Evolutionary conservation across 2,329 filamentous ascomycete genomes (phyloP).

Genomic region (Aspergillus luchuensis): DNA sequence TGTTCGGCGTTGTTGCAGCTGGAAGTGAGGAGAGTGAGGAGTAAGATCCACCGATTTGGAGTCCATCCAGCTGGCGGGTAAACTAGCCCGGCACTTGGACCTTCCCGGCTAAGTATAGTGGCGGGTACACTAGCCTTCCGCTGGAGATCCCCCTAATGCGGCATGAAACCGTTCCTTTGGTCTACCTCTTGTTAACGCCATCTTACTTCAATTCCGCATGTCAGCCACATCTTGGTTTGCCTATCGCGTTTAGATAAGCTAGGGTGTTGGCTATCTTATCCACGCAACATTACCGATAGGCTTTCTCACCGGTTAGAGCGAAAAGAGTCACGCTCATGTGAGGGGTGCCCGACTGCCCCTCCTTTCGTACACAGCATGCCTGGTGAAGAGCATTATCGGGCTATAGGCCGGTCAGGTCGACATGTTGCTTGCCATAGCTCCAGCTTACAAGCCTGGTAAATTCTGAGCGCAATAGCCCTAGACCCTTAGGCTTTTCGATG

Average conservation of each 20-base stretch:
- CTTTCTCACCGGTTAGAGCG: background rate
- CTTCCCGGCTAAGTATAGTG: too few species aligned
- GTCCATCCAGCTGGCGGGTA: background rate
- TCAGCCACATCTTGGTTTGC: background rate
- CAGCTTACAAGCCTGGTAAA: too few species aligned
- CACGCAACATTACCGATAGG: background rate
- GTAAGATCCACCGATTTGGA: background rate
- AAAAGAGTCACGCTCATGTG: background rate
- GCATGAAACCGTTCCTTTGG: background rate
- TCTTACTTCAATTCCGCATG: background rate
- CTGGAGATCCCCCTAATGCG: background rate
- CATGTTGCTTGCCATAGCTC: too few species aligned
- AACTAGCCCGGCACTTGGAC: background rate
- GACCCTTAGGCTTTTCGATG: too few species aligned
- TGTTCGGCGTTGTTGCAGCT: background rate
- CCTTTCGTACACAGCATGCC: background rate
- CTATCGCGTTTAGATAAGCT: background rate
- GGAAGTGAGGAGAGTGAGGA: background rate
- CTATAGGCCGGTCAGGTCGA: too few species aligned
- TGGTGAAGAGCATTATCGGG: too few species aligned
- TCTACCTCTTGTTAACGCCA: background rate
- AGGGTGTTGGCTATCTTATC: background rate
- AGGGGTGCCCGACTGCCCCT: background rate
- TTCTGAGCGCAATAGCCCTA: too few species aligned
- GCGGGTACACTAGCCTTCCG: slow-evolving; percentile 1